Evolutionary conservation across 2,329 filamentous ascomycete species (phyloP), one percentile per base, ranked within the genome.

Genomic region (Pyrenophora teres): DNA sequence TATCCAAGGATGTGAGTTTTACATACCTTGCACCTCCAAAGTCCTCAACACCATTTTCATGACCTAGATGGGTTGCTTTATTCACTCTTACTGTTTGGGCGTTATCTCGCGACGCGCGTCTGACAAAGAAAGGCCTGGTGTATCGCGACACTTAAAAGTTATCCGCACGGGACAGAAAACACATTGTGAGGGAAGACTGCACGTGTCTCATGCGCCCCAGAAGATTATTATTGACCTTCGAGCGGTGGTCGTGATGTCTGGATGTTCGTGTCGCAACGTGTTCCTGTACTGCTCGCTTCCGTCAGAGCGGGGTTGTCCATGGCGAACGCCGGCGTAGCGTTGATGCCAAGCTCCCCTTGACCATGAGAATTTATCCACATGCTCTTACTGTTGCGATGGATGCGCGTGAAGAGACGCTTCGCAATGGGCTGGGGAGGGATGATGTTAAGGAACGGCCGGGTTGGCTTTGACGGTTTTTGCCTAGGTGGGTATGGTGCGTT

Each of bases 401-500:
- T 32, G 35, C 36, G 25, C 36, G 21, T 23, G 25, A 19, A 42
- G 43, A 36, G 32, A n/a, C 10, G 25, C 18, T 12, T 18, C 38
- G 36, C n/a, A n/a, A 36, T 35, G 37, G 31, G 15, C 7, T 38
- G 39, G 40, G 32, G 38, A 46, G 48, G 47, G 52, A 47, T 54
- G 54, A 50, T 40, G 45, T 48, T 48, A 42, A 42, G 47, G 53
- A 59, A 48, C 23, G 45, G 43, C 50, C 39, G 50, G 59, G 59
- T 54, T 59, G 36, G 55, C 54, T 50, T 54, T 33, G 57, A 54
- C 48, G 44, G 45, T 33, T 27, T 55, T 50, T 48, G 46, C 60
- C 57, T 50, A 63, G 62, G 45, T 52, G 44, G 60, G 63, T 52
- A 60, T 62, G 57, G 60, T 49, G 50, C 51, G 57, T 52, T 57